phyloP scores from a whole-genome alignment of 495 filamentous ascomycete species.

The Parachaetomium inaequale region DNA sequence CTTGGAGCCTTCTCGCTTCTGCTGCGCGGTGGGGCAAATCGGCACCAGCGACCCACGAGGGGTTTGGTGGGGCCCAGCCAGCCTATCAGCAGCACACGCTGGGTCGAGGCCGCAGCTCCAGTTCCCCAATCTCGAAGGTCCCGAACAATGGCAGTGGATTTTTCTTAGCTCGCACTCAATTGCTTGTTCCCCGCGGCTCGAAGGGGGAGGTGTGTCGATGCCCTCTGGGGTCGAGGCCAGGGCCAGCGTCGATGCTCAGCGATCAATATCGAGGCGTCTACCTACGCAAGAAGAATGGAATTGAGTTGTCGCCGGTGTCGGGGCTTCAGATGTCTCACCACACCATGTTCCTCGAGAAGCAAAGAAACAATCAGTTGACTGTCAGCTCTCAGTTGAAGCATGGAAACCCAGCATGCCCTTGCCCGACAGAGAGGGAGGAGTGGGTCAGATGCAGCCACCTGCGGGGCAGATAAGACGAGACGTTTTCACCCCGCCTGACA shows the following conservation, averaged over 20 bases:
- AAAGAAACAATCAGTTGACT: background rate
- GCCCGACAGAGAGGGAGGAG: background rate
- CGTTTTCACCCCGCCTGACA: constrained; percentile 5
- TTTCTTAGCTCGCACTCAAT: constrained; percentile 8
- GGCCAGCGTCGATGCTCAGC: background rate
- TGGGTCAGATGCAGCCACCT: background rate
- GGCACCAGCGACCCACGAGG: background rate
- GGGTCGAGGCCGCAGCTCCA: background rate
- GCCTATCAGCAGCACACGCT: constrained; percentile 3
- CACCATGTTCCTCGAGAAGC: background rate
- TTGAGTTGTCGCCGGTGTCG: background rate
- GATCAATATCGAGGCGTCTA: background rate
- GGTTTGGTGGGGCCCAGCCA: background rate
- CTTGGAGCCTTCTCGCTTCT: background rate
- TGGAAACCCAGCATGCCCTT: too few relatives aligned
- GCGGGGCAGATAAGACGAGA: background rate
- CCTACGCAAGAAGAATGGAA: background rate
- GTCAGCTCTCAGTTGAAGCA: background rate
- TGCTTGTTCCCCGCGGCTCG: constrained; percentile 1
- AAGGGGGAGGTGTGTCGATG: constrained; percentile 3
- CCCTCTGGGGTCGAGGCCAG: too few relatives aligned
- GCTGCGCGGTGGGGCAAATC: background rate
- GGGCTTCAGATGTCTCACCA: background rate
- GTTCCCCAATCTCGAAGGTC: constrained; percentile 6
- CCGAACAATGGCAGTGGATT: constrained; percentile 10